Percentiles rank a stretch among this genome's conserved stretches.
Conservation (phyloP, 192 early-diverging fungal species). For the Coemansia sp. region DNA sequence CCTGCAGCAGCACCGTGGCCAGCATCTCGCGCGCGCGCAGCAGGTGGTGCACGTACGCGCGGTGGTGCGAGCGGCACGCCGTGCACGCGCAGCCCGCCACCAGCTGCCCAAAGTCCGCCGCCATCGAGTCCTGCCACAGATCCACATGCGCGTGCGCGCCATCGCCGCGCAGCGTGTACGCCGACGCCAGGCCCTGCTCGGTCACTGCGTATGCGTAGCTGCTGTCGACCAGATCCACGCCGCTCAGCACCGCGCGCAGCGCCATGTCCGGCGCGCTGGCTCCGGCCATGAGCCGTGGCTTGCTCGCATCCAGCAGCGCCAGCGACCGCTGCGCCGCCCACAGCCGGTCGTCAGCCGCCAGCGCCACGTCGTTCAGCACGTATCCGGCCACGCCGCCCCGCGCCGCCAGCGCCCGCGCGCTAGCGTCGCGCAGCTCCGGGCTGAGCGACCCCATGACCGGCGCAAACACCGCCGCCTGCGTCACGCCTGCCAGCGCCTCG, state of each 20-base stretch:
- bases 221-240: conserved; percentile 74
- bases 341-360: conserved; percentile 32
- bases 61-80: conserved; percentile 64
- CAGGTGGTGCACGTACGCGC: conserved; percentile 75
- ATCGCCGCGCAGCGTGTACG: conserved; percentile 45
- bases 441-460: conserved; percentile 48
- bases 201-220: conserved; percentile 64
- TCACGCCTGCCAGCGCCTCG: conserved; percentile 22
- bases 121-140: conserved; percentile 58
- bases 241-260: conserved; percentile 41
- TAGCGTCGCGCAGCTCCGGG: conserved; percentile 28
- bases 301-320: conserved; percentile 20
- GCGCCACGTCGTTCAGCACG: conserved; percentile 32
- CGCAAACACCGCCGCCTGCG: conserved; percentile 36
- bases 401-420: conserved; percentile 19
- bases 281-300: conserved; percentile 49
- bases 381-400: conserved; percentile 30
- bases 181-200: conserved; percentile 65
- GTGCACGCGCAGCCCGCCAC: conserved; percentile 64
- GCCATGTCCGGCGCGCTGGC: conserved; percentile 42
- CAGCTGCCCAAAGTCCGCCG: conserved; percentile 61
- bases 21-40: conserved; percentile 75
- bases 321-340: conserved; percentile 33
- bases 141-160: conserved; percentile 35
- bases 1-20: conserved; percentile 69